A percentile compares a stretch with the other conserved stretches of the same genome.
These are phyloP conservation scores for Colletotrichum endophyticum DNA, from an alignment of 2,329 filamentous ascomycete genomes.

Conservation along the genomic window DNA sequence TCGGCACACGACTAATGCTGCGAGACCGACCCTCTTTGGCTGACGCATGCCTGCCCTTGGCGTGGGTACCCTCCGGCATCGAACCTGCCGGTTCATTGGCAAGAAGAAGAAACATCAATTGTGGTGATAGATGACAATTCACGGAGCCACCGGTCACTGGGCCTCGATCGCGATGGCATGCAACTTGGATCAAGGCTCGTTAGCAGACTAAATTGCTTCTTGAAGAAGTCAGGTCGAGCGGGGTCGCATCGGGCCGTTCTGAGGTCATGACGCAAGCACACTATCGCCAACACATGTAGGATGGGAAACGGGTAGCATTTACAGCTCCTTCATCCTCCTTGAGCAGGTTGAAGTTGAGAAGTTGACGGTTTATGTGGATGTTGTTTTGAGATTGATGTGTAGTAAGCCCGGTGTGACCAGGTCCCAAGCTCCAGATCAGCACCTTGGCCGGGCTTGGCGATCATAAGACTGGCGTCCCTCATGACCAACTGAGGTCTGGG, in stretches of 20 bases:
- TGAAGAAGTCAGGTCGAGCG: neutral
- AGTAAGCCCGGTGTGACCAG: neutral
- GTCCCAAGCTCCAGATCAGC: neutral
- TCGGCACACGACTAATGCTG: conserved; percentile 14
- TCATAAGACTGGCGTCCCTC: neutral
- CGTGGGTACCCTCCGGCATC: conserved; percentile 17
- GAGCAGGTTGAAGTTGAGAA: neutral
- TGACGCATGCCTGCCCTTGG: conserved; percentile 20
- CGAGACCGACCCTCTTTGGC: conserved; percentile 16
- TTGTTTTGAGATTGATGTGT: neutral
- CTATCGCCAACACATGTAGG: neutral
- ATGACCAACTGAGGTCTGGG: neutral
- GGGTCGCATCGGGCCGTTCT: neutral
- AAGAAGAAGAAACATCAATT: neutral
- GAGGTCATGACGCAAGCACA: conserved; percentile 1
- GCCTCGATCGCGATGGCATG: neutral
- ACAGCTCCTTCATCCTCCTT: neutral
- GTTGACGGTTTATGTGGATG: neutral
- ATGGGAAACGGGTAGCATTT: neutral
- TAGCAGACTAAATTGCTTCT: neutral
- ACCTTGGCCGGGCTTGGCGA: neutral
- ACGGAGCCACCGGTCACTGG: conserved; percentile 16
- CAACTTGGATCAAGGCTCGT: neutral
- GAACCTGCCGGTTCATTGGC: conserved; percentile 2
- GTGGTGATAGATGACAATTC: neutral